Base-by-base conservation (phyloP, 495 filamentous ascomycete genomes). In the Melanomma pulvis-pyrius region DNA sequence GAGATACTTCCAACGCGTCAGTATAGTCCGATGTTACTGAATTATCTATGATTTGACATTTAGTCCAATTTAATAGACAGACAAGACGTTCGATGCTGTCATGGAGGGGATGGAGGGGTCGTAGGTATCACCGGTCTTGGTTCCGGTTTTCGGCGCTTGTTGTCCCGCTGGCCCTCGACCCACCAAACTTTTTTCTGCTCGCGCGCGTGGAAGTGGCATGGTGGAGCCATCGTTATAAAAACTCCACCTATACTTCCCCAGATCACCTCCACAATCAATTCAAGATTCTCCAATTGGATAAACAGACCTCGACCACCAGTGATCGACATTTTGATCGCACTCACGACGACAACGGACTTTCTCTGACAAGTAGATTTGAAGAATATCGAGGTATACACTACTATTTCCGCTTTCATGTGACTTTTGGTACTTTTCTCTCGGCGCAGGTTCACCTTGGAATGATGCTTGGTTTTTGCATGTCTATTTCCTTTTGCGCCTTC, bases 111-210 rank as follows among this genome's bases (percentile, higher is more conserved):
- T 28, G 49, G 49, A 52, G 49, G 19, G 25, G 26, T 52, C 32
- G 19, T 19, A 52, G 46, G 6, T 8, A n/a, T 49, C 36, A 7
- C 24, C 25, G 48, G 51, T 44, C 28, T 46, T 48, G 61, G 61
- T 51, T 64, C 61, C 61, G 61, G 51, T 64, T 47, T 64, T 64
- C 61, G 61, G 61, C 61, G 61, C 51, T n/a, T 17, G 13, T 46
- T 64, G 19, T 41, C 32, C 30, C 61, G 22, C 50, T 44, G 9
- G 39, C n/a, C 39, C 39, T 44, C 39, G 39, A 44, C 39, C 26
- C 36, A 49, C 28, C 30, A 53, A 46, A 19, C 36, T 53, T 56
- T 56, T 64, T 41, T 55, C 55, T 32, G 15, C 50, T 22, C 17
- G 32, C 8, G 51, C 50, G 61, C 61, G 61, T 64, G 61, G 22